Evolutionary conservation across 345 rosid species (phyloP), one percentile per base, ranked within the genome.

Genomic region (Bruguiera gymnorhiza): DNA sequence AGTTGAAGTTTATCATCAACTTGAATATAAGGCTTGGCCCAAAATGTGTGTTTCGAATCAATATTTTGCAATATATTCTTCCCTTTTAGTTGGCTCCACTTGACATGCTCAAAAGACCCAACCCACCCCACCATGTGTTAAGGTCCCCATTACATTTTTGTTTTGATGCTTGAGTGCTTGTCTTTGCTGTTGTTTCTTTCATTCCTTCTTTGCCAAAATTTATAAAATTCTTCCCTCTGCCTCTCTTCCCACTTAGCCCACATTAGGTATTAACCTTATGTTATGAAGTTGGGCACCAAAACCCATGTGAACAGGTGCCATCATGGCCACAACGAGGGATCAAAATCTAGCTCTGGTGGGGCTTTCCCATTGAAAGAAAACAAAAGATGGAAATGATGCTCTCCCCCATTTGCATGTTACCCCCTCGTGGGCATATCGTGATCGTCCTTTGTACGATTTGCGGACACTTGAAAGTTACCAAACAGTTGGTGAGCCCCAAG

Each of bases 81-180:
- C 73, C 54, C 76, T 81, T 78, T 80, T 65, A 65, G 75, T 78
- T 81, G 92, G 90, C 80, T 87, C 92, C 88, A 82, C 87, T 51
- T 43, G 73, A 77, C 73, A 79, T 79, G 66, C 79, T 72, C 68
- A 79, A 70, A 66, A 58, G 32, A 69, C 34, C 31, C 69, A 23
- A 70, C 63, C 72, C 76, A 73, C 80, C 76, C 70, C 89, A 34
- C 95, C 97, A 91, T 87, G 91, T 89, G 97, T 89, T 63, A 65
- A 86, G 88, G 97, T 85, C 89, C 88, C 91, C 84, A 81, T 83
- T 73, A 56, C 87, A 76, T 60, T 83, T 83, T 84, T 78, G 81
- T 78, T 70, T 62, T 71, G 73, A 82, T 80, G 78, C 76, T 51
- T 36, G 65, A 75, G 84, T 86, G 86, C 82, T 87, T 85, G 84